A percentile compares a stretch with the other conserved stretches of the same genome.
Conservation (phyloP, 495 filamentous ascomycete genomes). For the Trypethelium eluteriae region DNA sequence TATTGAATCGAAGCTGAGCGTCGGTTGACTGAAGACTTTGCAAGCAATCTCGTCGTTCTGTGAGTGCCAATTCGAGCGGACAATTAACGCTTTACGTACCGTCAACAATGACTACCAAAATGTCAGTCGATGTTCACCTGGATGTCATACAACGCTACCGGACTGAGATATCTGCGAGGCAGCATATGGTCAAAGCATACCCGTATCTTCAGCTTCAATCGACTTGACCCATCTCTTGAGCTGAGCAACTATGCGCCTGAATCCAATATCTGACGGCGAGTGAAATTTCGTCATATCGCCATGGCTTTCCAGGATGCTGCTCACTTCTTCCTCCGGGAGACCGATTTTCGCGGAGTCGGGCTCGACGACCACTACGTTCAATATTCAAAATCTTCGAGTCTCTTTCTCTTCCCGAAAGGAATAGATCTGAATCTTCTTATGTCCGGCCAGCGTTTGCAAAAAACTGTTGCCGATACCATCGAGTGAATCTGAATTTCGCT, state of each 20-base stretch:
- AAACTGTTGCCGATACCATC: conserved; percentile 26
- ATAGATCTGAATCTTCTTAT: conserved; percentile 1
- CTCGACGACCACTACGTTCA: conserved; percentile 12
- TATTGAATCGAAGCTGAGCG: not conserved
- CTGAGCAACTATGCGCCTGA: conserved; percentile 23
- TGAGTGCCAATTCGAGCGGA: not conserved
- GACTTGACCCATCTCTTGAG: conserved; percentile 13
- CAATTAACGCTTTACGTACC: not conserved
- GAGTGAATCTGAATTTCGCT: conserved; percentile 6
- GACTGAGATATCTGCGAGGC: not conserved
- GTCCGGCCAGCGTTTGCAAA: conserved; percentile 20
- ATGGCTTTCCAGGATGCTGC: conserved; percentile 2
- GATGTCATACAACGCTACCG: not conserved
- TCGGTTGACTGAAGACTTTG: not conserved
- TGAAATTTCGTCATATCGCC: conserved; percentile 1
- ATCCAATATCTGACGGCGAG: conserved; percentile 20
- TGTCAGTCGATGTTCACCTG: not conserved
- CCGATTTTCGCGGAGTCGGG: conserved; percentile 10
- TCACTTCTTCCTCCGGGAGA: conserved; percentile 1
- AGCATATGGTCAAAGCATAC: conserved; percentile 16
- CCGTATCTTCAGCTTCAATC: conserved; percentile 14
- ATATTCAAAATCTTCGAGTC: conserved; percentile 19
- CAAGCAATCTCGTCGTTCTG: not conserved
- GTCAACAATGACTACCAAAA: not conserved
- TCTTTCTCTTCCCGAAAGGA: conserved; percentile 18